A percentile compares a stretch with the other conserved stretches of the same genome.
These are phyloP conservation scores for Solanum neorickii DNA, from an alignment of 257 asterid genomes.

Conservation along the genomic window DNA sequence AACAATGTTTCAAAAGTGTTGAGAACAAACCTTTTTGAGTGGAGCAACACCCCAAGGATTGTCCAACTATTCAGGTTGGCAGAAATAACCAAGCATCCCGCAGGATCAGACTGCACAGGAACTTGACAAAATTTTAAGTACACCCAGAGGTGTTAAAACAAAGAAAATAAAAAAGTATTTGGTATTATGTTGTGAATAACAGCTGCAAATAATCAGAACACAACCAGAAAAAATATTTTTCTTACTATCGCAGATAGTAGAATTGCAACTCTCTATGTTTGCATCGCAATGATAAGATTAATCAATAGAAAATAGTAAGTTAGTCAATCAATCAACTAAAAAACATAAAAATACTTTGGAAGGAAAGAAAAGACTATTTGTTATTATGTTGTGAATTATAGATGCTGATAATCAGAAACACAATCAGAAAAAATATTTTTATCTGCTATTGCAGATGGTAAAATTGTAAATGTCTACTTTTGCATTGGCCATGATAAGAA, in stretches of 20 bases:
- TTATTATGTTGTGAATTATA: background rate
- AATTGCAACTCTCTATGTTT: background rate
- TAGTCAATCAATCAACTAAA: background rate
- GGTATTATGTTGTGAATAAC: background rate
- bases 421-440: background rate
- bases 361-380: background rate
- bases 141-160: background rate
- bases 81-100: conserved; percentile 88
- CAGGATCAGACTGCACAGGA: conserved; percentile 91
- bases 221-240: background rate
- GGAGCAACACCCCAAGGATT: conserved; percentile 96
- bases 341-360: background rate
- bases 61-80: conserved; percentile 87
- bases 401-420: background rate
- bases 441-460: background rate
- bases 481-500: background rate
- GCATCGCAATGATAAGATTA: background rate
- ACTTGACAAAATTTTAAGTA: conserved; percentile 31
- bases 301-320: background rate
- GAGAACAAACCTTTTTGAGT: conserved; percentile 64
- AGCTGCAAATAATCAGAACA: background rate
- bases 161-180: background rate
- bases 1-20: background rate
- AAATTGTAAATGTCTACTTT: background rate
- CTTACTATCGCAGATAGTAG: background rate